Evolutionary conservation across 495 filamentous ascomycete species (phyloP).

Genomic region (Xylaria nigripes): DNA sequence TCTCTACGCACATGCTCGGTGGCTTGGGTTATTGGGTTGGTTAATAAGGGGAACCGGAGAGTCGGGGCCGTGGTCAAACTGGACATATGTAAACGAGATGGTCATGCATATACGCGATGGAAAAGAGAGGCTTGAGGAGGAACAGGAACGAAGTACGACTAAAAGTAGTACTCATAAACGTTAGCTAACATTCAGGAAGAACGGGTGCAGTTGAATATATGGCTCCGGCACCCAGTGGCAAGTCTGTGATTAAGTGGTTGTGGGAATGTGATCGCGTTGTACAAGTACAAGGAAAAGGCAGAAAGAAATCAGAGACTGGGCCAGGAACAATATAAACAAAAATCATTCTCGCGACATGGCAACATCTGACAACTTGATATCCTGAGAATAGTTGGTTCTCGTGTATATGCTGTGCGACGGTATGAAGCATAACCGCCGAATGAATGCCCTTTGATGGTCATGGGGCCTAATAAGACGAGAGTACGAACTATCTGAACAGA

Average conservation of each 20-base stretch:
- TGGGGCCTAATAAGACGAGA: not conserved
- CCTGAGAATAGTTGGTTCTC: not conserved
- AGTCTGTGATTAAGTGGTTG: not conserved
- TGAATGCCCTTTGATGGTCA: not conserved
- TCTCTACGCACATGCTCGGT: conserved; percentile 21
- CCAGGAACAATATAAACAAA: too few relatives aligned
- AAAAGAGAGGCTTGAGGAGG: not conserved
- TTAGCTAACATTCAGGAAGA: not conserved
- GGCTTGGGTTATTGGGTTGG: not conserved
- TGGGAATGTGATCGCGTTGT: not conserved
- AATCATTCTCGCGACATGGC: not conserved
- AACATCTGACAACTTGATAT: not conserved
- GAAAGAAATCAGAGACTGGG: too few relatives aligned
- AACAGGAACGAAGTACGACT: not conserved
- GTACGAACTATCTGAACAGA: not conserved
- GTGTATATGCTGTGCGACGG: not conserved
- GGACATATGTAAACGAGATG: too few relatives aligned
- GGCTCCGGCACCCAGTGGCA: not conserved
- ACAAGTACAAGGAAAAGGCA: too few relatives aligned
- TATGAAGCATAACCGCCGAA: not conserved
- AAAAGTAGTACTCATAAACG: not conserved
- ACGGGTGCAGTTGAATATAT: not conserved
- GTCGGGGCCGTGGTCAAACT: not conserved
- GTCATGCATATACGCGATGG: too few relatives aligned
- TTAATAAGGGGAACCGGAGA: not conserved